Evolutionary conservation across 83 land plant genomes (phyloP).

Genomic region (Picea abies): DNA sequence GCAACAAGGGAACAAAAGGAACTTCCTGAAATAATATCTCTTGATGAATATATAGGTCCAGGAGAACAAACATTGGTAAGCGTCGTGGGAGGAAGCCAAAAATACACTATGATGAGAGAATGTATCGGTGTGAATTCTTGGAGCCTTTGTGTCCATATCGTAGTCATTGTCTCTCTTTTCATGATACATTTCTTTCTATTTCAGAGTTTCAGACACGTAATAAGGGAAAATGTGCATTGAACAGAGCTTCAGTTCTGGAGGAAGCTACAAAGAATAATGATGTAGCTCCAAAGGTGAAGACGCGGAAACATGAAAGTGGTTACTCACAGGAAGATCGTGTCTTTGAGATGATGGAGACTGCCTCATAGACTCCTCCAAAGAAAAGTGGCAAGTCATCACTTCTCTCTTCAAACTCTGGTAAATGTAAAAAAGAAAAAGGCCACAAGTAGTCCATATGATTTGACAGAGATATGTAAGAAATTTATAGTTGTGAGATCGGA

Average conservation of each 20-base stretch:
- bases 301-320: slow-evolving; percentile 10
- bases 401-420: slow-evolving; percentile 20
- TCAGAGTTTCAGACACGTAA: neutral
- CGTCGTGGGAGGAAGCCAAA: slow-evolving; percentile 42
- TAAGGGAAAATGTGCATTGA: no score
- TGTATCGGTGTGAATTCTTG: slow-evolving; percentile 81
- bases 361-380: neutral
- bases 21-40: no score
- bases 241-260: slow-evolving; percentile 39
- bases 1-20: no score
- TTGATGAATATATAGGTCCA: no score
- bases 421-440: slow-evolving; percentile 28
- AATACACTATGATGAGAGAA: slow-evolving; percentile 30
- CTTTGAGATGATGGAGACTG: neutral
- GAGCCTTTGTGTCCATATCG: slow-evolving; percentile 83
- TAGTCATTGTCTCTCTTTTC: slow-evolving; percentile 76
- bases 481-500: no score
- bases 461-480: slow-evolving; percentile 45
- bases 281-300: slow-evolving; percentile 19
- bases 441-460: slow-evolving; percentile 36
- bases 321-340: slow-evolving; percentile 1
- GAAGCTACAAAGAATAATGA: slow-evolving; percentile 25
- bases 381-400: neutral
- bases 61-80: neutral
- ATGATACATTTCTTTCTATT: slow-evolving; percentile 52